Percentiles rank a stretch among this genome's conserved stretches.
Conservation (phyloP, 495 filamentous ascomycete species). For the Trypethelium eluteriae region DNA sequence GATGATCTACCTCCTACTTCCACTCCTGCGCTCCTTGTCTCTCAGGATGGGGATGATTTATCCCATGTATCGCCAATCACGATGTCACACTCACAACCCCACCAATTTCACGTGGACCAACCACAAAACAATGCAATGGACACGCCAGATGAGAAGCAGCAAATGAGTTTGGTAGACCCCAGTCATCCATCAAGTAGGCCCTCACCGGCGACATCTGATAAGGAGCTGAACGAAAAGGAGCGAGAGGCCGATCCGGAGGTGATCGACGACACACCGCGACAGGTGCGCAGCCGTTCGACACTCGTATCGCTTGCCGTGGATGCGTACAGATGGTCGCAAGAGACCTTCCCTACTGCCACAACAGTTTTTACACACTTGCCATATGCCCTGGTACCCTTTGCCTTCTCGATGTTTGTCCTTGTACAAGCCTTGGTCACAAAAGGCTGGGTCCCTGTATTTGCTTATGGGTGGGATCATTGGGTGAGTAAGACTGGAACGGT, state of each 20-base stretch:
- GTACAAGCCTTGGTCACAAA: slow-evolving; percentile 60
- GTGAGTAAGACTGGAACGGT: slow-evolving; percentile 56
- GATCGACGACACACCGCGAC: slow-evolving; percentile 20
- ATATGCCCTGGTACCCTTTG: slow-evolving; percentile 56
- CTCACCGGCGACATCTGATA: slow-evolving; percentile 14
- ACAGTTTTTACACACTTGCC: slow-evolving; percentile 54
- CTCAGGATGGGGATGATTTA: background rate
- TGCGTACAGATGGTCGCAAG: slow-evolving; percentile 47
- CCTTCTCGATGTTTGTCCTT: slow-evolving; percentile 60
- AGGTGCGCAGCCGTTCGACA: slow-evolving; percentile 29
- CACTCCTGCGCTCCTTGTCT: background rate
- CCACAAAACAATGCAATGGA: slow-evolving; percentile 10
- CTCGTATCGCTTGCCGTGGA: slow-evolving; percentile 42
- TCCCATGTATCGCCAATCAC: background rate
- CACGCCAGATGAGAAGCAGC: slow-evolving; percentile 25
- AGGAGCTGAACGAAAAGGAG: slow-evolving; percentile 9
- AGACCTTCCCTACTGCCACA: slow-evolving; percentile 59
- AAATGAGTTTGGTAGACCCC: background rate
- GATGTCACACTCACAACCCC: background rate
- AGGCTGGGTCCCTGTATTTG: slow-evolving; percentile 60
- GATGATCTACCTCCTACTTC: background rate
- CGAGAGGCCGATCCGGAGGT: background rate
- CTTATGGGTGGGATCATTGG: slow-evolving; percentile 61
- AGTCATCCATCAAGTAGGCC: background rate
- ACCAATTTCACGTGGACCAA: background rate